Evolutionary conservation across 2,329 filamentous ascomycete genomes (phyloP).

Genomic region (Fusarium praegraminearum): DNA sequence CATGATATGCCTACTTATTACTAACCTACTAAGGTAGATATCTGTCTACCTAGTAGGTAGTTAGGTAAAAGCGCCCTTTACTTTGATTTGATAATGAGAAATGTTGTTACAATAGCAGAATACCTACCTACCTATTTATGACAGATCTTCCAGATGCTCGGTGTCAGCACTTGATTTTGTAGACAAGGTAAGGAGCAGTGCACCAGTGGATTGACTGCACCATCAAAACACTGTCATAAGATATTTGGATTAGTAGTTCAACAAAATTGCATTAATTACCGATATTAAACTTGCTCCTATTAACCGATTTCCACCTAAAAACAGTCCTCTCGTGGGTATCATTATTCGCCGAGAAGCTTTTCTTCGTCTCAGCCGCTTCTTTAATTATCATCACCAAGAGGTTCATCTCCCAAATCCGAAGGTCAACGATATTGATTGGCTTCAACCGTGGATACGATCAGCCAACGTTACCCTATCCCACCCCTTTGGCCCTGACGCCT

Average conservation of each 20-base stretch:
- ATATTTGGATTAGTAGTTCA: not conserved
- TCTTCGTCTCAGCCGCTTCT: conserved; percentile 1
- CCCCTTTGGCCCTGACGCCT: conserved; percentile 66
- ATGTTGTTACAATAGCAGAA: not conserved
- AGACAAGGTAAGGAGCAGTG: not conserved
- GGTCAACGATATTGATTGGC: not conserved
- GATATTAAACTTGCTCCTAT: conserved; percentile 6
- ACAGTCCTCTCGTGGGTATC: conserved; percentile 43
- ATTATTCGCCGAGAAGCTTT: conserved; percentile 30
- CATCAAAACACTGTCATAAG: not conserved
- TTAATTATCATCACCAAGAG: not conserved
- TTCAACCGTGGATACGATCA: conserved; percentile 48
- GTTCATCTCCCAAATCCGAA: not conserved
- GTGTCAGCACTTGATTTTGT: not conserved
- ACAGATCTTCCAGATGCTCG: not conserved
- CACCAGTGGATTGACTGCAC: not conserved
- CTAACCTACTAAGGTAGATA: too few relatives aligned
- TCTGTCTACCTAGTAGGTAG: not conserved
- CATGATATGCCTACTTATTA: not conserved
- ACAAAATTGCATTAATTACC: not conserved
- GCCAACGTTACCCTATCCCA: conserved; percentile 60
- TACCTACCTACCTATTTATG: not conserved
- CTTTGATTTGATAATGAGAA: not conserved
- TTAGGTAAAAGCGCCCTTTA: not conserved
- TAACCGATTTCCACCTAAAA: not conserved